These are phyloP conservation scores for Starmerella ratchasimensis DNA, from an alignment of 805 yeast species.

Conservation along the genomic window DNA sequence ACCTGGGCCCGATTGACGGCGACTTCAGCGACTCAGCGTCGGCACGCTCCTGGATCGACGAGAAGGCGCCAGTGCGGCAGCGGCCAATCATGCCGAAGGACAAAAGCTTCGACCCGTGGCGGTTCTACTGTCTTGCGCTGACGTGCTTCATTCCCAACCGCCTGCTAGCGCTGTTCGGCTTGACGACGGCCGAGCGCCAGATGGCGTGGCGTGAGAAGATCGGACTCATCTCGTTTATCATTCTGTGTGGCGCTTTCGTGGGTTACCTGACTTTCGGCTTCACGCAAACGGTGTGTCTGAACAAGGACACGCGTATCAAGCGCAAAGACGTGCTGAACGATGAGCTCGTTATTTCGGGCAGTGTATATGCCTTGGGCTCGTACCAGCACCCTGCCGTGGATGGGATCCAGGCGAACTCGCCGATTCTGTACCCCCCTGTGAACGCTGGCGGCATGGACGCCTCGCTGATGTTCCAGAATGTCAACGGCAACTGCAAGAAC, in stretches of 20 bases:
- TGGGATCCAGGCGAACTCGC: conserved; percentile 54
- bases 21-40: conserved; percentile 8
- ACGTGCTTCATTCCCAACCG: conserved; percentile 92
- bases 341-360: conserved; percentile 65
- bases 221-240: conserved; percentile 63
- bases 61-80: conserved; percentile 3
- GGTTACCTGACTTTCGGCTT: conserved; percentile 86
- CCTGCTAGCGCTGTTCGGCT: conserved; percentile 54
- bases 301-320: conserved; percentile 36
- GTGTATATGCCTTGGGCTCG: conserved; percentile 54
- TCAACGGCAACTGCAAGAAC: conserved; percentile 78
- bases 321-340: conserved; percentile 47
- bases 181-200: conserved; percentile 67
- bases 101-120: conserved; percentile 44
- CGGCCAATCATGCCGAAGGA: conserved; percentile 17
- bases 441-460: conserved; percentile 51
- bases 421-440: conserved; percentile 69
- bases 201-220: conserved; percentile 96
- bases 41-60: conserved; percentile 5
- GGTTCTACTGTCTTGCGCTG: conserved; percentile 57
- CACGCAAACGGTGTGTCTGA: conserved; percentile 64
- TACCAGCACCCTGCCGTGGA: conserved; percentile 71
- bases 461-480: conserved; percentile 74
- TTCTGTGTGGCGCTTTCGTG: conserved; percentile 58
- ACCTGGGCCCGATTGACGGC: conserved; percentile 2